A percentile compares a stretch with the other conserved stretches of the same genome.
phyloP scores from a whole-genome alignment of 2,329 filamentous ascomycete genomes.

The Macrophomina phaseolina region DNA sequence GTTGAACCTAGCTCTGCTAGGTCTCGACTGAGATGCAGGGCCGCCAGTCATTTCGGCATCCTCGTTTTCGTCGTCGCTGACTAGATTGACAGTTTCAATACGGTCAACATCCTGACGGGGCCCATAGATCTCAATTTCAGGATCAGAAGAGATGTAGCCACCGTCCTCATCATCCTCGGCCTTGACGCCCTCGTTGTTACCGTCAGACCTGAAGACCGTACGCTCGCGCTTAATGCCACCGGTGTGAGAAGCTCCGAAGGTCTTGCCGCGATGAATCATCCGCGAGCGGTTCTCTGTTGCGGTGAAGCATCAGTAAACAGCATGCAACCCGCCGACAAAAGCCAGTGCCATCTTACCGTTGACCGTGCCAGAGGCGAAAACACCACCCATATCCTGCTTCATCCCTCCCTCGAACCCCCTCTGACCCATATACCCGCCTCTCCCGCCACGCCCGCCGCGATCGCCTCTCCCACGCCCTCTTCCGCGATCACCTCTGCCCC shows the following conservation, averaged over 20 bases:
- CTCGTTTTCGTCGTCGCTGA: slow-evolving; percentile 58
- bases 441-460: slow-evolving; percentile 36
- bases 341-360: background rate
- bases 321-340: background rate
- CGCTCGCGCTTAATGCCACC: slow-evolving; percentile 18
- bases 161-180: slow-evolving; percentile 41
- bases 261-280: slow-evolving; percentile 26
- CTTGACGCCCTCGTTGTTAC: slow-evolving; percentile 39
- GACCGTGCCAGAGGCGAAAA: slow-evolving; percentile 19
- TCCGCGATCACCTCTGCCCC: slow-evolving; percentile 32
- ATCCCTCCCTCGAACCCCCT: slow-evolving; percentile 3
- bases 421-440: slow-evolving; percentile 50
- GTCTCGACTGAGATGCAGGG: slow-evolving; percentile 29
- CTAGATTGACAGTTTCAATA: slow-evolving; percentile 57
- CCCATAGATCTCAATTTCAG: slow-evolving; percentile 56
- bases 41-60: slow-evolving; percentile 35
- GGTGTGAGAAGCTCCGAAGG: slow-evolving; percentile 15
- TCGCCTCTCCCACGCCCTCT: slow-evolving; percentile 38
- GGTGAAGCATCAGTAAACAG: background rate
- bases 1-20: slow-evolving; percentile 12
- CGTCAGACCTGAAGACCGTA: background rate
- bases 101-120: slow-evolving; percentile 61
- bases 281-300: slow-evolving; percentile 16
- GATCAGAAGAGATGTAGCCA: slow-evolving; percentile 55
- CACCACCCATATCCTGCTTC: slow-evolving; percentile 20